Evolutionary conservation across 331 rosid genomes (phyloP), one percentile per base, ranked within the genome.

Genomic region (Ulmus americana): DNA sequence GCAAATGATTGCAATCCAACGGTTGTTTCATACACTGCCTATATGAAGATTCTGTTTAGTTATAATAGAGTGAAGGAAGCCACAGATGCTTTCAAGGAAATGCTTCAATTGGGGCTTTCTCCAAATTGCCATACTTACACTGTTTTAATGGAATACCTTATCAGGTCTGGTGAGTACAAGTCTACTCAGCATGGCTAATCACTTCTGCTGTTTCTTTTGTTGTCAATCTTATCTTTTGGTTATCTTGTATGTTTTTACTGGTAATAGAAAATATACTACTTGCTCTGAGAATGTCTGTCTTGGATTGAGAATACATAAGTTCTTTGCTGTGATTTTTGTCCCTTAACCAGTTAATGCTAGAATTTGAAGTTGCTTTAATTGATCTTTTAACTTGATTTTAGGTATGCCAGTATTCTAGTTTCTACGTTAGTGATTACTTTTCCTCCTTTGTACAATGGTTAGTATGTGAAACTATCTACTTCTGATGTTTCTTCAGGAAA

Each of bases 81-180:
- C 14, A 74, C 83, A 42, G 69, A 63, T 52, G 74, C 74, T 67
- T 90, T 82, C 83, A 84, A 74, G 80, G 90, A 91, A 74, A 85
- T 91, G 95, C 79, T 84, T 70, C 75, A 38, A 13, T 73, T 70
- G 57, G 85, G 84, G 48, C 80, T 62, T 43, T 45, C 83, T 70
- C 96, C 95, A 3, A 91, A 71, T 86, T 84, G 91, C 61, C 70
- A 77, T 71, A 88, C 97, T 50, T 91, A 86, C 76, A 91, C 96
- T 5, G 39, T 91, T 63, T 73, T 91, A 6, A 91, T 91, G 96
- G 90, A 77, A 56, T 62, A 80, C 70, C 96, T 91, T 12, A 69
- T 88, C 68, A 82, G 65, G 7, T 76, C 87, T 49, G 97, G 96
- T 88, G 71, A 77, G 88, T 76, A 38, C 39, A 10, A 43, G 22